Evolutionary conservation across 2,329 filamentous ascomycete species (phyloP).

Genomic region (Hymenoscyphus infarciens): DNA sequence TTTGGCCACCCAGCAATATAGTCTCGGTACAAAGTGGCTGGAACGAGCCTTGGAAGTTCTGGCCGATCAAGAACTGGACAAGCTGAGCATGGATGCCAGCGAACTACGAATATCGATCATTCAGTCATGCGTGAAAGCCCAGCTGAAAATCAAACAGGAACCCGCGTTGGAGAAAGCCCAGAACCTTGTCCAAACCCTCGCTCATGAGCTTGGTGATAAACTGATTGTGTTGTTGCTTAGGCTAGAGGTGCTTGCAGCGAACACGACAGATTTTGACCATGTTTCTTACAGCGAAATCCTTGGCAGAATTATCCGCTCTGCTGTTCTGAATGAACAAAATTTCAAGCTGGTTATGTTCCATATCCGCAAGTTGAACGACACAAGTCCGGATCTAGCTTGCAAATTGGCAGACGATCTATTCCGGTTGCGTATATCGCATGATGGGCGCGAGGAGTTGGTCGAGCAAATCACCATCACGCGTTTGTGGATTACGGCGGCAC

Average conservation of each 20-base stretch:
- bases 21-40: slow-evolving; percentile 67
- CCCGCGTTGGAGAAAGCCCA: slow-evolving; percentile 50
- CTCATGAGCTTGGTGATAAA: slow-evolving; percentile 60
- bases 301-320: slow-evolving; percentile 55
- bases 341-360: slow-evolving; percentile 66
- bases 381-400: slow-evolving; percentile 46
- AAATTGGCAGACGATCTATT: slow-evolving; percentile 63
- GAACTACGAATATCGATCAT: slow-evolving; percentile 65
- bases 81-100: slow-evolving; percentile 54
- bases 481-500: slow-evolving; percentile 59
- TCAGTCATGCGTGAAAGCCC: slow-evolving; percentile 57
- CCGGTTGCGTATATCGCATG: slow-evolving; percentile 48
- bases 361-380: slow-evolving; percentile 60
- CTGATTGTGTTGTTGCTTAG: slow-evolving; percentile 64
- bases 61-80: slow-evolving; percentile 50
- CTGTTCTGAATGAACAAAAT: slow-evolving; percentile 58
- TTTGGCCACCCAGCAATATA: slow-evolving; percentile 48
- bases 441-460: slow-evolving; percentile 56
- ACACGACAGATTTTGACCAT: slow-evolving; percentile 46
- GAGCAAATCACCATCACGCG: slow-evolving; percentile 67
- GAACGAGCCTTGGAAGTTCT: slow-evolving; percentile 62
- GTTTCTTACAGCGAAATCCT: slow-evolving; percentile 52
- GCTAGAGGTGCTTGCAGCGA: slow-evolving; percentile 59
- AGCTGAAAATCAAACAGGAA: slow-evolving; percentile 46
- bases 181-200: slow-evolving; percentile 57